phyloP scores from a whole-genome alignment of 2,329 filamentous ascomycete genomes.

The Nigrospora osmanthi region DNA sequence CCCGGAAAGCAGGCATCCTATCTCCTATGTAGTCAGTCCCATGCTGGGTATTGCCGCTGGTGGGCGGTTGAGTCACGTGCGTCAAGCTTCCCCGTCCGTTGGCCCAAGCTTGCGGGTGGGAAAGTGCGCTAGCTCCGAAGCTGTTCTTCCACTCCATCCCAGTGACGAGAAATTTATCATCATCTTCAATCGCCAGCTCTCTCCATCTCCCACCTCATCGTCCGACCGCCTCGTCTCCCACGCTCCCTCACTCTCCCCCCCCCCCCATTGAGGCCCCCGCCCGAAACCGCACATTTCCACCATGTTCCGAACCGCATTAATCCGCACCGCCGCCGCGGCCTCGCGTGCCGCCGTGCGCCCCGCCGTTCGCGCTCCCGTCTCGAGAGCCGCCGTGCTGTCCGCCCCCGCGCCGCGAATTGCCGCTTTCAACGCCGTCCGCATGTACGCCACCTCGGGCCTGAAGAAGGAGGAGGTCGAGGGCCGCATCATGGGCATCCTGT shows the following conservation, averaged over 20 bases:
- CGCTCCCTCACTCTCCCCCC: background rate
- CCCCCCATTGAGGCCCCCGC: constrained; percentile 4
- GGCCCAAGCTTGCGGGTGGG: too few species aligned
- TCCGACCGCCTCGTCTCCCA: constrained; percentile 5
- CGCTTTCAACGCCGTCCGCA: constrained; percentile 63
- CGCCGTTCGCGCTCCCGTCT: constrained; percentile 43
- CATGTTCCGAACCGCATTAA: constrained; percentile 86
- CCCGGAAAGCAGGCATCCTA: too few species aligned
- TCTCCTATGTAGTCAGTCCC: too few species aligned
- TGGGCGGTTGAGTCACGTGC: too few species aligned
- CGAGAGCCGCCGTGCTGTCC: constrained; percentile 45
- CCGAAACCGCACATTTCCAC: constrained; percentile 2
- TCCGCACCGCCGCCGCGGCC: constrained; percentile 64
- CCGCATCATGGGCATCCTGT: constrained; percentile 84
- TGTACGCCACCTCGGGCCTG: constrained; percentile 76
- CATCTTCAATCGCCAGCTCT: constrained; percentile 13
- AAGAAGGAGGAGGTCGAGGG: constrained; percentile 81
- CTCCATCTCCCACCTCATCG: constrained; percentile 4
- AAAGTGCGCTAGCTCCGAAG: constrained; percentile 2
- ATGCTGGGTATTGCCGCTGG: too few species aligned
- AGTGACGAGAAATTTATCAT: constrained; percentile 27
- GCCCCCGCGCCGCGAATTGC: constrained; percentile 53
- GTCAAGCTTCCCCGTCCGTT: too few species aligned
- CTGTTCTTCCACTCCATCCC: background rate
- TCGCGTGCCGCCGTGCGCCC: constrained; percentile 50